Conservation (phyloP, 2,329 filamentous ascomycete species). For the Exophiala alcalophila region DNA sequence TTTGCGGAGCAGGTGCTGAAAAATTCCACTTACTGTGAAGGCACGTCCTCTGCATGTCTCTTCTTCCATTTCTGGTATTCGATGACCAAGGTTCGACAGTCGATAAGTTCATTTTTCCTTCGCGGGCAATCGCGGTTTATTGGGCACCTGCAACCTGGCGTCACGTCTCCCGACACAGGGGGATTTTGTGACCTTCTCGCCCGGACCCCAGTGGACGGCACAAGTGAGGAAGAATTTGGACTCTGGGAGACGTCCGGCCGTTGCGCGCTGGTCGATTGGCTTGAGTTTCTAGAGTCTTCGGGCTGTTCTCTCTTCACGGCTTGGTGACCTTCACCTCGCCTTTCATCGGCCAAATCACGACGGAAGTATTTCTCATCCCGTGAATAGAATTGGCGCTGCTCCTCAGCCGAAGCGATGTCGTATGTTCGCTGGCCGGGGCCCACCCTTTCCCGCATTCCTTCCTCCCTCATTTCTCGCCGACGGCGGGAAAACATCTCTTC, state of each 20-base stretch:
- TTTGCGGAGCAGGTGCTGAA: no score
- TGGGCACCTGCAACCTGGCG: slow-evolving; percentile 19
- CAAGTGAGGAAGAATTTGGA: no score
- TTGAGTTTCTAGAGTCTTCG: no score
- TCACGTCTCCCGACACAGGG: not conserved
- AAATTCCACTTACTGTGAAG: slow-evolving; percentile 14
- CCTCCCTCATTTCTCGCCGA: not conserved
- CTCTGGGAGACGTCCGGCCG: no score
- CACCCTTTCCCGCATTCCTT: not conserved
- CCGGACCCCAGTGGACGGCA: no score
- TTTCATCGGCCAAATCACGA: no score
- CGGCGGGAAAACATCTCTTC: not conserved
- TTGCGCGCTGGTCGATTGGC: no score
- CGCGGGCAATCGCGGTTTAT: slow-evolving; percentile 13
- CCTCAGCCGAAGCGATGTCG: not conserved
- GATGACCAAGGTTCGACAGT: slow-evolving; percentile 24
- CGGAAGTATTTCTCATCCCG: no score
- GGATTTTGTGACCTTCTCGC: no score
- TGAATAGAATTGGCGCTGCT: not conserved
- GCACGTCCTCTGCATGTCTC: slow-evolving; percentile 1
- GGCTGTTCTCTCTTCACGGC: no score
- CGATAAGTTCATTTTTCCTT: slow-evolving; percentile 11
- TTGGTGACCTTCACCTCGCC: no score
- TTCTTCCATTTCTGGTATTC: slow-evolving; percentile 14
- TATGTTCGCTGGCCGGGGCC: not conserved